phyloP scores from a whole-genome alignment of 2,329 filamentous ascomycete species.

The Aureobasidium sp. region DNA sequence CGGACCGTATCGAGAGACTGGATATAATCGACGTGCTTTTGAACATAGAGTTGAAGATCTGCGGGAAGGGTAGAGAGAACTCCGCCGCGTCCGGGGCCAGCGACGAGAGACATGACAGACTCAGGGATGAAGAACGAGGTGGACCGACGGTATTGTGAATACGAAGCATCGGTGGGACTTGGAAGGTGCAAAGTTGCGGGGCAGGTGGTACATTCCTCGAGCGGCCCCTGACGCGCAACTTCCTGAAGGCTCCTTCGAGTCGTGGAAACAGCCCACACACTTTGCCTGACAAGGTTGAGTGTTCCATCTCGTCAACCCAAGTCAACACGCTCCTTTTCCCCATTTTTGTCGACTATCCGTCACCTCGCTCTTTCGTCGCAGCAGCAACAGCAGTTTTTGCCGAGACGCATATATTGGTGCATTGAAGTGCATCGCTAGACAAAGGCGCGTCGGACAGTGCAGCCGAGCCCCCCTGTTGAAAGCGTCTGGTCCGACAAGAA shows the following conservation, averaged over 20 bases:
- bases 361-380: not conserved
- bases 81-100: slow-evolving; percentile 49
- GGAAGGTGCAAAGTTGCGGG: not conserved
- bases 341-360: not conserved
- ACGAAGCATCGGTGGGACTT: not conserved
- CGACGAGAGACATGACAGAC: slow-evolving; percentile 47
- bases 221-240: not conserved
- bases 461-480: slow-evolving; percentile 3
- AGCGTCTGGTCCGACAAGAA: not conserved
- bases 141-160: not conserved
- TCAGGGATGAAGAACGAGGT: not conserved
- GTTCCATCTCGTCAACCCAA: not conserved
- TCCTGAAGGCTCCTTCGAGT: not conserved
- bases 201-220: not conserved
- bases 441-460: not conserved
- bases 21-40: slow-evolving; percentile 83
- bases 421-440: not conserved
- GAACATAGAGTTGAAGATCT: slow-evolving; percentile 44
- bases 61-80: slow-evolving; percentile 29
- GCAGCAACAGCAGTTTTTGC: not conserved
- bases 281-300: not conserved
- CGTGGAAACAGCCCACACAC: not conserved
- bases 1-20: slow-evolving; percentile 79
- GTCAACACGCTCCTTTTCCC: not conserved
- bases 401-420: not conserved